Evolutionary conservation across 805 yeast species (phyloP).

Genomic region (Candida ortonii): DNA sequence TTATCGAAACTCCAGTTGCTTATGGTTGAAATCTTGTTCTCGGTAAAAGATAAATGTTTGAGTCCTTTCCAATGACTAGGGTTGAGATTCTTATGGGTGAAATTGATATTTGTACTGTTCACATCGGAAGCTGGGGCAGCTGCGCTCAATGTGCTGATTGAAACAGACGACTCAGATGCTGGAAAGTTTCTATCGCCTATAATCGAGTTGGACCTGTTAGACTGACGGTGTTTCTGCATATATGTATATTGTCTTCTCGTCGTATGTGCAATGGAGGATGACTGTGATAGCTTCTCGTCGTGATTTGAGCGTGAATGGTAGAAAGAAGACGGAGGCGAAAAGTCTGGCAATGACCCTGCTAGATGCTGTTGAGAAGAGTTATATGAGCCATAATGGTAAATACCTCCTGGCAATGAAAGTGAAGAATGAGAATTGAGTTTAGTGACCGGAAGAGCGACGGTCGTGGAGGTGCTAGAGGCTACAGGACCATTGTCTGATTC

Average conservation of each 20-base stretch:
- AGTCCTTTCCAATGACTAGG: conserved; percentile 35
- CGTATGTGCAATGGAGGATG: conserved; percentile 4
- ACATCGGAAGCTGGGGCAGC: conserved; percentile 1
- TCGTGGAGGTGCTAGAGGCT: conserved; percentile 17
- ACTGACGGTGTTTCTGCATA: conserved; percentile 19
- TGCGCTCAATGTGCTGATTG: not conserved
- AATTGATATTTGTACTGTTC: conserved; percentile 1
- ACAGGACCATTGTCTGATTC: conserved; percentile 20
- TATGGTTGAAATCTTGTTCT: conserved; percentile 36
- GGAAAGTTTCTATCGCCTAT: conserved; percentile 8
- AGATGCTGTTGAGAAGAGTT: conserved; percentile 24
- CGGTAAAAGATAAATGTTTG: conserved; percentile 40
- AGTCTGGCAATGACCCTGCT: conserved; percentile 28
- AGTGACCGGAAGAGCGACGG: conserved; percentile 23
- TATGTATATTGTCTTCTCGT: conserved; percentile 28
- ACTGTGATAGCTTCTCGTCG: conserved; percentile 14
- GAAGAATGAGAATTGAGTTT: conserved; percentile 22
- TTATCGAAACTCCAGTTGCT: conserved; percentile 30
- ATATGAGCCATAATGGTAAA: conserved; percentile 17
- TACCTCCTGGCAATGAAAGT: conserved; percentile 13
- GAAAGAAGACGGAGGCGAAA: conserved; percentile 20
- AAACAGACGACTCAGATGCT: no score
- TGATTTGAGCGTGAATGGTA: conserved; percentile 14
- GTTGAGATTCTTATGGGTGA: conserved; percentile 2
- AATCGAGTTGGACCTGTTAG: conserved; percentile 15